These are phyloP conservation scores for Mrakia hoshinonis DNA, from an alignment of 768 basidiomycete species.

Conservation along the genomic window DNA sequence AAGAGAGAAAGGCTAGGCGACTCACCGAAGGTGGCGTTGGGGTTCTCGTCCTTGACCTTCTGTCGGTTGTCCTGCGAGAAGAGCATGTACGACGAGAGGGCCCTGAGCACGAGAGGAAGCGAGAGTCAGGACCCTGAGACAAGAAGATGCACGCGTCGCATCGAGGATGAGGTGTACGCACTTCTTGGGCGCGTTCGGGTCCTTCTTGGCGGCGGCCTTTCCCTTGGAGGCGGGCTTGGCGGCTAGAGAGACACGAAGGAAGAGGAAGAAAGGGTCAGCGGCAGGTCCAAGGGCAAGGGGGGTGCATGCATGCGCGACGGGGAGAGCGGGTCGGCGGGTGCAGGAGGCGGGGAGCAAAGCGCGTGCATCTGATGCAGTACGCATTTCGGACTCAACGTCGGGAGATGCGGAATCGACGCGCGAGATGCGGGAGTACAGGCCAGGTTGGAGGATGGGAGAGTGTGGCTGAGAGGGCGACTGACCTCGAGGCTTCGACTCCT, in stretches of 20 bases:
- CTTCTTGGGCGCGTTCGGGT: constrained; percentile 75
- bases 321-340: too few relatives aligned
- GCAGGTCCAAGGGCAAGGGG: neutral
- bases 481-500: too few relatives aligned
- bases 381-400: too few relatives aligned
- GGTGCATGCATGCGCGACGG: neutral
- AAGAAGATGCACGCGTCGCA: neutral
- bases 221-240: neutral
- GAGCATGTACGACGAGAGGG: constrained; percentile 97
- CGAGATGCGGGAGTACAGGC: too few relatives aligned
- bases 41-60: constrained; percentile 90
- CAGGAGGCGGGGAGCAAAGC: too few relatives aligned
- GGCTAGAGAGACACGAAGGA: neutral
- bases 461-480: too few relatives aligned
- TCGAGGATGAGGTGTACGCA: constrained; percentile 11
- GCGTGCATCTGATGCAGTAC: too few relatives aligned
- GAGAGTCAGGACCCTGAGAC: neutral
- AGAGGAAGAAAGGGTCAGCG: neutral
- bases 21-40: constrained; percentile 83
- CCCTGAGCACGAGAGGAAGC: constrained; percentile 42
- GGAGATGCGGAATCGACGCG: too few relatives aligned
- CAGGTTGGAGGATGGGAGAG: too few relatives aligned
- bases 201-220: constrained; percentile 47
- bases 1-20: constrained; percentile 6
- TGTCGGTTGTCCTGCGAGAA: constrained; percentile 94